Evolutionary conservation across 2,329 filamentous ascomycete species (phyloP).

Genomic region (Fusarium tjaetaba): DNA sequence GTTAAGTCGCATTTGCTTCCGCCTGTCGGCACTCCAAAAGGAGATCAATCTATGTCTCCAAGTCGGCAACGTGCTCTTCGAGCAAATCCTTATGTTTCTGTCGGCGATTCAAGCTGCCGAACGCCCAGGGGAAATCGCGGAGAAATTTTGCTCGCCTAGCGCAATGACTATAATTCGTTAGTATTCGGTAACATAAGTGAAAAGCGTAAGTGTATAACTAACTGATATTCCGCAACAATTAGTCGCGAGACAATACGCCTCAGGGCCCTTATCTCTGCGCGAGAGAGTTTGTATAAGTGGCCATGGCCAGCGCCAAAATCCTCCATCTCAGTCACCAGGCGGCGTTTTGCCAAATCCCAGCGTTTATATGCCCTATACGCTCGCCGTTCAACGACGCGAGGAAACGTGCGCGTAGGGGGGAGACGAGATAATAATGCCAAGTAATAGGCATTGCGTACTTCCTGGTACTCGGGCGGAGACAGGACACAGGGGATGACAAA

Average conservation of each 20-base stretch:
- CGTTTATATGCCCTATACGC: background rate
- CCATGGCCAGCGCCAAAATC: background rate
- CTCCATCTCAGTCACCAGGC: background rate
- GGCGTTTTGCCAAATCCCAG: background rate
- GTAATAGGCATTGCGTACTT: too few relatives aligned
- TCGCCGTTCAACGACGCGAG: background rate
- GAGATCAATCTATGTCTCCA: too few relatives aligned
- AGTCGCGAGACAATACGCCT: background rate
- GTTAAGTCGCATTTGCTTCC: too few relatives aligned
- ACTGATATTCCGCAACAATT: too few relatives aligned
- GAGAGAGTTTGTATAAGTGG: background rate
- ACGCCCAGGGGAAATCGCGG: too few relatives aligned
- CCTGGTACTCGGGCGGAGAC: background rate
- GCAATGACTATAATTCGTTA: too few relatives aligned
- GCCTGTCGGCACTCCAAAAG: too few relatives aligned
- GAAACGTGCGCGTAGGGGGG: background rate
- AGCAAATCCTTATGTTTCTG: too few relatives aligned
- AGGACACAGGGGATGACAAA: background rate
- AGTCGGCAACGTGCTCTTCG: fast-evolving
- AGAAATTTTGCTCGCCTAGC: too few relatives aligned
- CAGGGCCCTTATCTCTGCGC: background rate
- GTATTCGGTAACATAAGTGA: too few relatives aligned
- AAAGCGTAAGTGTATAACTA: too few relatives aligned
- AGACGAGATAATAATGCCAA: fast-evolving
- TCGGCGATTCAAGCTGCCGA: too few relatives aligned